Percentiles rank a stretch among this genome's conserved stretches.
Evolutionary conservation across 495 filamentous ascomycete species (phyloP).

Genomic region (Annulohypoxylon stygium): DNA sequence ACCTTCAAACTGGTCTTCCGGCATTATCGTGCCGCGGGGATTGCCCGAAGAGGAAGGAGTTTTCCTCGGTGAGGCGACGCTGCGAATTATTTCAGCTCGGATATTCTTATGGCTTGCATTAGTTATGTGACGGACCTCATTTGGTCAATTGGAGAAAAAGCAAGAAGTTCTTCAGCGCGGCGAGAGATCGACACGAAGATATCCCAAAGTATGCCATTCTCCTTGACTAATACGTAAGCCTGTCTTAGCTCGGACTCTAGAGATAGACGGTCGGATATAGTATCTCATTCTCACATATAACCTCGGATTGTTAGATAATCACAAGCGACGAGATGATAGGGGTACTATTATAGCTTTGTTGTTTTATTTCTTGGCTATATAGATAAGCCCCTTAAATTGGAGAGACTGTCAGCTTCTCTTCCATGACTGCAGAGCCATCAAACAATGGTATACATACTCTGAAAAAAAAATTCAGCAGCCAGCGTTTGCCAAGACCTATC

Average conservation of each 20-base stretch:
- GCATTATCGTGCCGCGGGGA: conserved; percentile 18
- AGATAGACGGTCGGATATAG: neutral
- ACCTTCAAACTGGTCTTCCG: conserved; percentile 14
- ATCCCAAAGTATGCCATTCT: neutral
- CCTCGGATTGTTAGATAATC: conserved; percentile 1
- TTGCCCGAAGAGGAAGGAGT: conserved; percentile 38
- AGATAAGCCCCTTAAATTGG: neutral
- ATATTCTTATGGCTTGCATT: conserved; percentile 20
- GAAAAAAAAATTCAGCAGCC: no score
- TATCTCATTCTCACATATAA: neutral
- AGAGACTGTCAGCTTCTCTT: no score
- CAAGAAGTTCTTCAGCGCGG: neutral
- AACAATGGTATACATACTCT: no score
- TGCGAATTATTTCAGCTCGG: neutral
- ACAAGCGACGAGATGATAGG: neutral
- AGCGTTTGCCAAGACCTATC: no score
- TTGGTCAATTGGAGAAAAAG: neutral
- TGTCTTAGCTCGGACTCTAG: conserved; percentile 8
- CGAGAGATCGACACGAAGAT: conserved; percentile 1
- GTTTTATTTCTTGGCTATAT: neutral
- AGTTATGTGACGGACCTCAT: neutral
- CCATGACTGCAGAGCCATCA: no score
- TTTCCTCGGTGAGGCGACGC: conserved; percentile 1
- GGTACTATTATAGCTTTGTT: no score
- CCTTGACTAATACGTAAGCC: conserved; percentile 1